Evolutionary conservation across 345 rosid species (phyloP).

Genomic region (Dipteronia dyeriana): DNA sequence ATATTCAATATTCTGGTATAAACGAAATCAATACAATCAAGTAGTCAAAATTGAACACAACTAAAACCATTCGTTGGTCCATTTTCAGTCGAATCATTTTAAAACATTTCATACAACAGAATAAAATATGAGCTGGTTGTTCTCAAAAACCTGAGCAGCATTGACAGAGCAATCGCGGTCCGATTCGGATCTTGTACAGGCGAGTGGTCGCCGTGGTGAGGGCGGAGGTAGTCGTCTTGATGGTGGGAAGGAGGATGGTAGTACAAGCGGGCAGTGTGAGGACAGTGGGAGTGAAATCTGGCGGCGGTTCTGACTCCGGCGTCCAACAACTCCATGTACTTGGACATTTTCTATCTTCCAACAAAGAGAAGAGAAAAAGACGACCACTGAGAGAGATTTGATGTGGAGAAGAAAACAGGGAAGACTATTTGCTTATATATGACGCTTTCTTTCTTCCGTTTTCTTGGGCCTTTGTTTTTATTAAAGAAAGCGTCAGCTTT

Average conservation of each 20-base stretch:
- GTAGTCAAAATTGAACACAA: neutral
- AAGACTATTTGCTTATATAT: no score
- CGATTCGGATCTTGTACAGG: neutral
- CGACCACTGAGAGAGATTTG: no score
- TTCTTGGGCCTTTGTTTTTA: no score
- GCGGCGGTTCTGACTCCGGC: slow-evolving; percentile 46
- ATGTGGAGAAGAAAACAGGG: no score
- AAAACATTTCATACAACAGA: slow-evolving; percentile 22
- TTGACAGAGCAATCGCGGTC: slow-evolving; percentile 13
- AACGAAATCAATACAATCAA: neutral
- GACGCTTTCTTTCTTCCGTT: no score
- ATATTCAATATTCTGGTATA: neutral
- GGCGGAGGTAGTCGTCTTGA: slow-evolving; percentile 25
- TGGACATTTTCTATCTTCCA: slow-evolving; percentile 33
- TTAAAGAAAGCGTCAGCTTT: slow-evolving; percentile 16
- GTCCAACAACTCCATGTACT: slow-evolving; percentile 50
- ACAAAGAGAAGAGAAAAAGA: no score
- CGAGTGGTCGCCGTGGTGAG: neutral
- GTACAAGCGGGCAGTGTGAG: slow-evolving; percentile 60
- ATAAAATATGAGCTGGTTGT: slow-evolving; percentile 23
- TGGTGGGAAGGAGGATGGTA: slow-evolving; percentile 55
- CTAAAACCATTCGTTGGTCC: neutral
- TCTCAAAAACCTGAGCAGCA: slow-evolving; percentile 22
- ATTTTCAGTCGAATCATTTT: neutral
- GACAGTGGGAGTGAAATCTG: slow-evolving; percentile 64